Conservation (phyloP, 352 stramenopile species). For the Pythium apleroticum region DNA sequence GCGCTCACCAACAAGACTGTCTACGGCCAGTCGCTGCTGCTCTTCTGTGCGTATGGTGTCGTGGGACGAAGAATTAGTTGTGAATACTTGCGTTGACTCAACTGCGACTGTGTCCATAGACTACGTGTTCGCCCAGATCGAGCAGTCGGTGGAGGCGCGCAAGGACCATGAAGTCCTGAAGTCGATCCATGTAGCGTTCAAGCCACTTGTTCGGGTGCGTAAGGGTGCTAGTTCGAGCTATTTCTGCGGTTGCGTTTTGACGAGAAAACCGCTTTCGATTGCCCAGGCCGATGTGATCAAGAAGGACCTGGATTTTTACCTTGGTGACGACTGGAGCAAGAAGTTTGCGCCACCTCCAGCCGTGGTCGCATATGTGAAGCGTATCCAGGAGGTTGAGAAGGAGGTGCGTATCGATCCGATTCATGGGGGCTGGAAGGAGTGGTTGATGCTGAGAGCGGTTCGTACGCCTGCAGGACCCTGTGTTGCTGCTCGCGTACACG, state of each 20-base stretch:
- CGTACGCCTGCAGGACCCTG: conserved; percentile 32
- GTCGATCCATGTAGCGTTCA: conserved; percentile 40
- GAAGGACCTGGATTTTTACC: conserved; percentile 62
- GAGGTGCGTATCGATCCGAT: conserved; percentile 38
- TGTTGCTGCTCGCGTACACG: conserved; percentile 58
- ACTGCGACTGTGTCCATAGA: conserved; percentile 30
- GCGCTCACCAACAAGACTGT: conserved; percentile 62
- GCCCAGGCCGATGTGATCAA: conserved; percentile 55
- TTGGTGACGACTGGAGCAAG: conserved; percentile 56
- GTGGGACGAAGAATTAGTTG: not conserved
- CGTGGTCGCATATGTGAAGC: conserved; percentile 53
- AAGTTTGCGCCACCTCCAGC: conserved; percentile 54
- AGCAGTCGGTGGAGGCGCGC: conserved; percentile 42
- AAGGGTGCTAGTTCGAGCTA: not conserved
- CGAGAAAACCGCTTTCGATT: not conserved
- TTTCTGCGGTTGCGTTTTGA: not conserved
- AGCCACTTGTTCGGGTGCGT: conserved; percentile 45
- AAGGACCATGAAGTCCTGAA: conserved; percentile 49
- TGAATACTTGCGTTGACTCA: conserved; percentile 4
- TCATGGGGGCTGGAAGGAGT: not conserved
- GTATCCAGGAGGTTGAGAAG: conserved; percentile 53
- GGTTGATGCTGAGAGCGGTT: not conserved
- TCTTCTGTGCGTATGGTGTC: conserved; percentile 58
- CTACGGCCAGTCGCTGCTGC: conserved; percentile 62
- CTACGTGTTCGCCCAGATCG: conserved; percentile 66